Evolutionary conservation across 148 eudicot genomes (phyloP).

Genomic region (Drosera capensis): DNA sequence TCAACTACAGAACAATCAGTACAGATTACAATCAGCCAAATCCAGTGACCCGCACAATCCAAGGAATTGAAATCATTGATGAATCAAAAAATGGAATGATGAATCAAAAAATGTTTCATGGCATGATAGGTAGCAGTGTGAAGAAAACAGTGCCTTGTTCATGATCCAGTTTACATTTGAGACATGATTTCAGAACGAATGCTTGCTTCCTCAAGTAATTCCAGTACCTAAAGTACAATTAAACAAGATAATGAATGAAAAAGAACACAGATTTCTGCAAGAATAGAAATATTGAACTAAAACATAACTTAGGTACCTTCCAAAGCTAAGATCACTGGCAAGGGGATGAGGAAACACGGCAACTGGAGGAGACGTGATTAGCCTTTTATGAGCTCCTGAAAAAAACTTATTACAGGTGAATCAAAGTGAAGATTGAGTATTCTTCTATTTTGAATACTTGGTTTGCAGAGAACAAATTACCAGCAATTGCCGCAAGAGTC

Average conservation of each 20-base stretch:
- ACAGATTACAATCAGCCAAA: slow-evolving; percentile 17
- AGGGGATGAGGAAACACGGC: slow-evolving; percentile 99
- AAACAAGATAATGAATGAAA: slow-evolving; percentile 3
- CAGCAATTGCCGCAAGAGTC: slow-evolving; percentile 99
- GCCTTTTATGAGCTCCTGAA: slow-evolving; percentile 86
- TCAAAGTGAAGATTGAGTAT: too few relatives aligned
- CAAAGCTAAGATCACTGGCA: slow-evolving; percentile 83
- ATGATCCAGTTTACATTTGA: slow-evolving; percentile 74
- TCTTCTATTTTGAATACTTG: too few relatives aligned
- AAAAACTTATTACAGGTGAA: slow-evolving; percentile 7
- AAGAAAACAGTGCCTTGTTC: slow-evolving; percentile 83
- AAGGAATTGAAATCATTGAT: slow-evolving; percentile 27
- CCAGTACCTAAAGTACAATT: slow-evolving; percentile 58
- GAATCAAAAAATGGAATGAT: slow-evolving; percentile 51
- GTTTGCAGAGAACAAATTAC: slow-evolving; percentile 17
- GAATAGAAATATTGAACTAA: background rate
- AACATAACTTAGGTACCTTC: slow-evolving; percentile 39
- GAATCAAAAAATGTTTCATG: too few relatives aligned
- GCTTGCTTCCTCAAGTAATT: slow-evolving; percentile 98
- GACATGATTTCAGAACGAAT: slow-evolving; percentile 84
- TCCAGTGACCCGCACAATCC: slow-evolving; percentile 8
- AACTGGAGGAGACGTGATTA: slow-evolving; percentile 86
- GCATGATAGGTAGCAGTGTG: slow-evolving; percentile 94
- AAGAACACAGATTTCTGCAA: slow-evolving; percentile 1
- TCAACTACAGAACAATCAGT: slow-evolving; percentile 10